Conservation (phyloP, 257 asterid genomes). For the Petrea volubilis region DNA sequence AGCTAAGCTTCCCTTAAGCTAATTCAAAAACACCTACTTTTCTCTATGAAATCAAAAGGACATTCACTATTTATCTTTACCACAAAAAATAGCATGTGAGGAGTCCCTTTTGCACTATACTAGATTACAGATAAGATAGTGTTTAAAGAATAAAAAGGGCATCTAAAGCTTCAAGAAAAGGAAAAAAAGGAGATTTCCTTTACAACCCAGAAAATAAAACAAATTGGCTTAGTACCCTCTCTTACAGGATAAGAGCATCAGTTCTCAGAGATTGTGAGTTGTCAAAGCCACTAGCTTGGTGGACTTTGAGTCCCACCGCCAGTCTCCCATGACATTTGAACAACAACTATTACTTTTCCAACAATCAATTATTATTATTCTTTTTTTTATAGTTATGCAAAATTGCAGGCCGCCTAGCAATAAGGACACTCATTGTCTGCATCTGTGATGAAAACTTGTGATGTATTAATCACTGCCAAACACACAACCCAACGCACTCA, state of each 20-base stretch:
- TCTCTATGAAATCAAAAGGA: neutral
- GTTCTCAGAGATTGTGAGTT: conserved; percentile 36
- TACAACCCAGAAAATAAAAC: conserved; percentile 25
- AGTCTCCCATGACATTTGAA: conserved; percentile 27
- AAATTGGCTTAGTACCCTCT: conserved; percentile 5
- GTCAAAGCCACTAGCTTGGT: conserved; percentile 38
- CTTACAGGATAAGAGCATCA: conserved; percentile 31
- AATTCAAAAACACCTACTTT: conserved; percentile 1
- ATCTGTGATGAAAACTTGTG: conserved; percentile 25
- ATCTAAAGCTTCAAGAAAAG: neutral
- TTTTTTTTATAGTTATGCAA: conserved; percentile 6
- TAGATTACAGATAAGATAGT: neutral
- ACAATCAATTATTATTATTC: neutral
- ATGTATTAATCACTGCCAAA: conserved; percentile 6
- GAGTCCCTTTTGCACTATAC: conserved; percentile 8
- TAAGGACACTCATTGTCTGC: conserved; percentile 21
- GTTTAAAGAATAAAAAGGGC: neutral
- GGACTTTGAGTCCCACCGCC: conserved; percentile 35
- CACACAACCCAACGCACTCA: conserved; percentile 20
- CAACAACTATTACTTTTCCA: conserved; percentile 31
- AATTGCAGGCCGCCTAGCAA: conserved; percentile 3
- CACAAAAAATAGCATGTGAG: conserved; percentile 1
- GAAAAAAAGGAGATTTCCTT: conserved; percentile 11
- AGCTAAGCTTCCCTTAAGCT: neutral
- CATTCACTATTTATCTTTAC: conserved; percentile 24